Conservation (phyloP, 768 basidiomycete genomes). For the Filobasidium wieringae region DNA sequence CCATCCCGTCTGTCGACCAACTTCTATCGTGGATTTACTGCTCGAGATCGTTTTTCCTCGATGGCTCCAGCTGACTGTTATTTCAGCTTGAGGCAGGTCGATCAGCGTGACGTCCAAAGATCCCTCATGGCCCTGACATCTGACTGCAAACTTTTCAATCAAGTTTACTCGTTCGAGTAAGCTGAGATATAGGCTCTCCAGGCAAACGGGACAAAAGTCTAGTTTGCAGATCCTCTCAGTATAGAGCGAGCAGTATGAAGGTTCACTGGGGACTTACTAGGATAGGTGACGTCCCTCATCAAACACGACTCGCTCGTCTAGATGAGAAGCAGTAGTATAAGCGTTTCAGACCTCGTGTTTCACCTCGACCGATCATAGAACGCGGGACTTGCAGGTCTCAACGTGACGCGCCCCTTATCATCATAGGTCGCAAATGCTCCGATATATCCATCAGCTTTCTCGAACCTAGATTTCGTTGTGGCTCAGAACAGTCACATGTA, state of each 20-base stretch:
- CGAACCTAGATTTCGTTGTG: constrained; percentile 15
- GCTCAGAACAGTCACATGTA: not conserved
- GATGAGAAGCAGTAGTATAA: not conserved
- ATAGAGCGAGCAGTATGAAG: not conserved
- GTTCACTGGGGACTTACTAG: constrained; percentile 18
- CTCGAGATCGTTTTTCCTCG: not conserved
- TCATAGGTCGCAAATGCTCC: constrained; percentile 31
- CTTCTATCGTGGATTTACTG: not conserved
- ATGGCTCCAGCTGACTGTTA: not conserved
- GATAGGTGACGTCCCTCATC: constrained; percentile 33
- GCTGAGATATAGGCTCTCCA: constrained; percentile 16
- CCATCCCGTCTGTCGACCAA: not conserved
- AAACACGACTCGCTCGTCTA: constrained; percentile 33
- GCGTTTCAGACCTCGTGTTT: not conserved
- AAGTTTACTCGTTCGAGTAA: constrained; percentile 6
- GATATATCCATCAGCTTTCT: constrained; percentile 20
- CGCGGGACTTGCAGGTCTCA: constrained; percentile 24
- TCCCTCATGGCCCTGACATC: not conserved
- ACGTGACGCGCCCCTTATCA: constrained; percentile 22
- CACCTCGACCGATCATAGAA: not conserved
- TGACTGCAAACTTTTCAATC: not conserved
- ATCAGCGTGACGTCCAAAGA: not conserved
- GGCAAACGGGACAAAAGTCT: constrained; percentile 33
- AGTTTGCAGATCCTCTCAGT: not conserved
- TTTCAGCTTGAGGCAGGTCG: not conserved